Evolutionary conservation across 352 stramenopile genomes (phyloP), one percentile per base, ranked within the genome.

Genomic region (Blastocystis sp.): DNA sequence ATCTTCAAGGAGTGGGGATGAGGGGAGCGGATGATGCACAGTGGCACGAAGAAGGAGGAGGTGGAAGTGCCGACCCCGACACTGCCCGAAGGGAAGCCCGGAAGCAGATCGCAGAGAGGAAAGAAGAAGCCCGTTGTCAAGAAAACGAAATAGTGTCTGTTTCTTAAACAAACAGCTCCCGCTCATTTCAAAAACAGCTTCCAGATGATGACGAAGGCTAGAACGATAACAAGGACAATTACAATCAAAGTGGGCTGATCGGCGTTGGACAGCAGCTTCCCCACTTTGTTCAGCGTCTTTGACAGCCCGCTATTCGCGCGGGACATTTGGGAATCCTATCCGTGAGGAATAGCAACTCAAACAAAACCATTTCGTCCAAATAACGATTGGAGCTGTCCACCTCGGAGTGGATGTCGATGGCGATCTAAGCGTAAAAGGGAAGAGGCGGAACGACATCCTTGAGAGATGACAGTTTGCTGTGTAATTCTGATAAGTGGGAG

Each of bases 161-260:
- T 40, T 52, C 23, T 76, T 48, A 17, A 76, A 53, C 23, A 40
- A 76, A 56, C 48, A 76, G 28, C n/a, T 11, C 21, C 14, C 3
- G n/a, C 48, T 53, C 53, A 59, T 9, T 56, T 48, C n/a, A 56
- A 60, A 48, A 76, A 56, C 48, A 76, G n/a, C 23, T 76, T 76
- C 66, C 66, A 76, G 19, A 76, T 48, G 7, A 76, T 11, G 2
- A 76, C 48, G 52, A 76, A 76, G n/a, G 52, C 21, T 9, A 76
- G 14, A 59, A 76, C 66, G 52, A 76, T 76, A n/a, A 48, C 66
- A n/a, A 76, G 66, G 52, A 76, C 52, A 48, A 76, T 2, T 0
- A 76, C 66, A 59, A 76, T 11, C 14, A 76, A 45, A 48, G 66
- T 52, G n/a, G 66, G 66, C 48, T 76, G 66, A 76, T 76, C 66